These are phyloP conservation scores for Musa acuminata DNA, from an alignment of 176 grass and related monocot genomes.

Conservation along the genomic window DNA sequence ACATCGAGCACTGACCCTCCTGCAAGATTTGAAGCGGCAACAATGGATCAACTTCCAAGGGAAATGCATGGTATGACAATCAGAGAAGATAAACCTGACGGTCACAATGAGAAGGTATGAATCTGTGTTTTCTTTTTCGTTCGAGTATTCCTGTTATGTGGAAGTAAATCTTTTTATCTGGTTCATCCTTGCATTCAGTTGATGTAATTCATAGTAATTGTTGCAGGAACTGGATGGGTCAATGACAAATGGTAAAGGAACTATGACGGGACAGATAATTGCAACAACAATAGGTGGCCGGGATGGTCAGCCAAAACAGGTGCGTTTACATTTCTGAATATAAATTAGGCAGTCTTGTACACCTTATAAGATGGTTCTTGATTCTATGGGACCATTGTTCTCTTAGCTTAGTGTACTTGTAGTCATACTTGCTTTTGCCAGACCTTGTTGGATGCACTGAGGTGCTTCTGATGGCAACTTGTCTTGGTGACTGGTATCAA, in stretches of 20 bases:
- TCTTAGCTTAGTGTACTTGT: background rate
- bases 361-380: background rate
- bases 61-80: conserved; percentile 20
- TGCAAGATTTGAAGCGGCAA: background rate
- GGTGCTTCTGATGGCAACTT: background rate
- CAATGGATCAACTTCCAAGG: conserved; percentile 2
- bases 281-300: conserved; percentile 80
- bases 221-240: conserved; percentile 52
- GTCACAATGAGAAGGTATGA: conserved; percentile 11
- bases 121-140: background rate
- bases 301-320: conserved; percentile 96
- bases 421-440: background rate
- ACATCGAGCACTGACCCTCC: background rate
- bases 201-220: background rate
- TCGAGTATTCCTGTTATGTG: background rate
- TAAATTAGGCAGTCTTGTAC: background rate
- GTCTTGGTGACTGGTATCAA: background rate
- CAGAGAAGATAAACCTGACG: conserved; percentile 15
- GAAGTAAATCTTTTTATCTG: background rate
- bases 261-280: conserved; percentile 78
- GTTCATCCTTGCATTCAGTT: background rate
- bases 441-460: background rate
- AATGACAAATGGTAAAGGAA: conserved; percentile 57
- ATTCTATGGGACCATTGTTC: background rate
- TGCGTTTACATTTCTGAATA: conserved; percentile 13